Evolutionary conservation across 805 yeast genomes (phyloP), one percentile per base, ranked within the genome.

Genomic region (Metahyphopichia silvanorum): DNA sequence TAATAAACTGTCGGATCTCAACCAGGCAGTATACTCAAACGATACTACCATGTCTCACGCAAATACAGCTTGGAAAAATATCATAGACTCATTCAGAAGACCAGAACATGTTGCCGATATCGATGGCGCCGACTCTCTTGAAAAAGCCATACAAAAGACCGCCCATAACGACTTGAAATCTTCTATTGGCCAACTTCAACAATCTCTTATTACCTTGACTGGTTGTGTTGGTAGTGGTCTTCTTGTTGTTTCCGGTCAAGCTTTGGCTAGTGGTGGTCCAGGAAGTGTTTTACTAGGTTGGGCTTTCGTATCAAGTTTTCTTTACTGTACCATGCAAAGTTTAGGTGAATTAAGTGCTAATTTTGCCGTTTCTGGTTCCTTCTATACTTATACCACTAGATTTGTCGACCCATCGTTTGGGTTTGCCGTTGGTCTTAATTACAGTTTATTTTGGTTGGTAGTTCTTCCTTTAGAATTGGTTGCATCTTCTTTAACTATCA

Each of bases 361-460:
- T 9, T 58, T 55, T 34, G 68, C 70, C 3, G 64, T 65, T 13
- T 49, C 59, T 6, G 71, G 71, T 8, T 58, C 69, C 2, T 65
- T 65, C 44, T 65, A 69, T 8, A 57, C 66, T 3, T 63, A 62
- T 34, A 62, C 69, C 21, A 57, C 60, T 1, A 45, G 67, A 13
- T 66, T 65, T 34, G 56, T 66, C n/a, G 70, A 64, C 40, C 65
- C 66, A 1, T 60, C 68, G 14, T 63, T 65, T 56, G 71, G 71
- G 5, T 65, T 64, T 39, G 71, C 71, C n/a, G 60, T 57, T 34
- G 71, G 69, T 12, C 63, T 66, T 65, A 65, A 65, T 49, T 66
- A 66, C 40, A 67, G 70, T 16, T 35, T 62, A 26, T 65, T 64
- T 42, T 66, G 70, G 71, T 63, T 63, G n/a, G 49, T 66, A 18